A percentile compares a stretch with the other conserved stretches of the same genome.
These are phyloP conservation scores for Sclerotinia minor DNA, from an alignment of 2,329 filamentous ascomycete species.

Conservation along the genomic window DNA sequence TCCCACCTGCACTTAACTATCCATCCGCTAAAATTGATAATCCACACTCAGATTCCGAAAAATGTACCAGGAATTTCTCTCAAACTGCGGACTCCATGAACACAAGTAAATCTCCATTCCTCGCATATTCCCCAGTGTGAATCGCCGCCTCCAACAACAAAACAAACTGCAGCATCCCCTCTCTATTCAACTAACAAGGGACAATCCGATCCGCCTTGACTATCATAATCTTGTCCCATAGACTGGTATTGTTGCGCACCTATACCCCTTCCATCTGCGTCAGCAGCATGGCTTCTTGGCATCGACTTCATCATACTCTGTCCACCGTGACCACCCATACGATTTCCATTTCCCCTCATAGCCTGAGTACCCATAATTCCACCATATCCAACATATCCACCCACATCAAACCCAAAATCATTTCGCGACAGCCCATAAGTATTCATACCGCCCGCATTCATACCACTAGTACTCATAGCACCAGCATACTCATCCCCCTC, in stretches of 20 bases:
- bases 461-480: background rate
- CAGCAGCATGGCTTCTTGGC: background rate
- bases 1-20: background rate
- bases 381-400: background rate
- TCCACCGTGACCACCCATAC: background rate
- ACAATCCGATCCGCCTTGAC: constrained; percentile 29
- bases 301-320: background rate
- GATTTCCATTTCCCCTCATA: constrained; percentile 7
- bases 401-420: background rate
- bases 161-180: background rate
- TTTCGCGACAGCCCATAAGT: background rate
- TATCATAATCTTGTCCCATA: constrained; percentile 13
- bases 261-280: background rate
- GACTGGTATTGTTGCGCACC: background rate
- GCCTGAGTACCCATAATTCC: background rate
- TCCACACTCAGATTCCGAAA: too few relatives aligned
- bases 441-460: background rate
- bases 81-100: background rate
- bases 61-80: background rate
- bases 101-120: background rate
- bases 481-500: constrained; percentile 1
- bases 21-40: background rate
- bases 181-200: constrained; percentile 32
- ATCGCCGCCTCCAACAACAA: background rate
- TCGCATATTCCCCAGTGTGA: background rate